Evolutionary conservation across 306 rosid genomes (phyloP).

Genomic region (Fagus sylvatica): DNA sequence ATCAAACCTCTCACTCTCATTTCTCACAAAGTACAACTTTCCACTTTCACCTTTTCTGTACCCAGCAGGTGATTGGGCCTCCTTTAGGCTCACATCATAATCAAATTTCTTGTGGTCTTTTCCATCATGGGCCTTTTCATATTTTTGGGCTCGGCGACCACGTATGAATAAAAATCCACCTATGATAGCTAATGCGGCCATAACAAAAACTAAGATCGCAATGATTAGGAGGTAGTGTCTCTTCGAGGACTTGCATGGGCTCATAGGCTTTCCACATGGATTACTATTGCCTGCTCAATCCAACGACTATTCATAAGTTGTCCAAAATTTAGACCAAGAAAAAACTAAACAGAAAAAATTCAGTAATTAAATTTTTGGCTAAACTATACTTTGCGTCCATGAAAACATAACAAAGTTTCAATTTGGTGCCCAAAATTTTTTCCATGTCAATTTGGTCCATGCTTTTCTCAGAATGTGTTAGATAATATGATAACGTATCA

Average conservation of each 20-base stretch:
- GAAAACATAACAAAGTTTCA: too few species aligned
- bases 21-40: slow-evolving; percentile 43
- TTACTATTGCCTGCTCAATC: slow-evolving; percentile 56
- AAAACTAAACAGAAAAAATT: too few species aligned
- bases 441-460: too few species aligned
- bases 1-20: slow-evolving; percentile 47
- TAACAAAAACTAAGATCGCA: slow-evolving; percentile 27
- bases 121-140: background rate
- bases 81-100: slow-evolving; percentile 2
- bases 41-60: slow-evolving; percentile 37
- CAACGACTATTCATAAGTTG: background rate
- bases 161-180: slow-evolving; percentile 25
- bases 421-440: too few species aligned
- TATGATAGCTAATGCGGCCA: slow-evolving; percentile 31
- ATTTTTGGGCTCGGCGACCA: slow-evolving; percentile 15
- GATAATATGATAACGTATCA: too few species aligned
- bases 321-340: too few species aligned
- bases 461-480: too few species aligned
- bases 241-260: slow-evolving; percentile 44
- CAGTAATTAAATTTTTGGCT: too few species aligned
- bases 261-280: slow-evolving; percentile 69
- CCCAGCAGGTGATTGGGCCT: slow-evolving; percentile 20
- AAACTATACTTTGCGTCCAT: too few species aligned
- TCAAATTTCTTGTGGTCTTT: background rate
- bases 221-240: slow-evolving; percentile 27